Base-by-base conservation (phyloP, 805 yeast genomes). In the Hanseniaspora jakobsenii region DNA sequence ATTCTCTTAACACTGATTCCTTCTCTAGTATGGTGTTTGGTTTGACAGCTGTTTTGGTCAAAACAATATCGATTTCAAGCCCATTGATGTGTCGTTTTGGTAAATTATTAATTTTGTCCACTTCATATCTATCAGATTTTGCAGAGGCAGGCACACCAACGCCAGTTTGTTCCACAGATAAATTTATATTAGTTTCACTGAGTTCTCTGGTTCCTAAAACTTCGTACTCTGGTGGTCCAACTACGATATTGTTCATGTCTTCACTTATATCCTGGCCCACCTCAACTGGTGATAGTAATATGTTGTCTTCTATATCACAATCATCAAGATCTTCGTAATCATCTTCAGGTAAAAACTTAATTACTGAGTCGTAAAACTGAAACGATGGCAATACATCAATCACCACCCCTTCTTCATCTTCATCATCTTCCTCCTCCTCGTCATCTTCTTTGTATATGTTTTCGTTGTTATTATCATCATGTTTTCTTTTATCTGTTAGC, bases 1-100 rank as follows among this genome's bases (percentile, higher is more conserved):
- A 77, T 51, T 72, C 77, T 36, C 60, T 58, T 17, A 66, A 49
- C 1, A 61, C 55, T n/a, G 57, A 53, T 42, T 64, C 69, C 16
- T 55, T 50, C 28, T 58, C 58, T 12, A 53, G 51, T 10, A 44
- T 45, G 13, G 43, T 28, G 21, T 53, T 53, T 17, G 55, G 55
- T 16, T 46, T 42, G 1, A 57, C 51, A 1, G 54, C 48, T 29
- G 48, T 47, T 29, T 52, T 53, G 1, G 58, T 55, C 3, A 54
- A 29, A 14, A 48, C 37, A 19, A 55, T 54, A 2, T 41, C 43
- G 8, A 54, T 49, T 6, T 68, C 50, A 1, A 55, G 28, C 3
- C 43, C 41, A 3, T 56, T 53, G 4, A 50, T 38, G 6, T 44
- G 9, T 24, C 34, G 32, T 32, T 53, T 53, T 8, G 58, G 58